phyloP scores from a whole-genome alignment of 306 rosid genomes.

The Castanea mollissima region DNA sequence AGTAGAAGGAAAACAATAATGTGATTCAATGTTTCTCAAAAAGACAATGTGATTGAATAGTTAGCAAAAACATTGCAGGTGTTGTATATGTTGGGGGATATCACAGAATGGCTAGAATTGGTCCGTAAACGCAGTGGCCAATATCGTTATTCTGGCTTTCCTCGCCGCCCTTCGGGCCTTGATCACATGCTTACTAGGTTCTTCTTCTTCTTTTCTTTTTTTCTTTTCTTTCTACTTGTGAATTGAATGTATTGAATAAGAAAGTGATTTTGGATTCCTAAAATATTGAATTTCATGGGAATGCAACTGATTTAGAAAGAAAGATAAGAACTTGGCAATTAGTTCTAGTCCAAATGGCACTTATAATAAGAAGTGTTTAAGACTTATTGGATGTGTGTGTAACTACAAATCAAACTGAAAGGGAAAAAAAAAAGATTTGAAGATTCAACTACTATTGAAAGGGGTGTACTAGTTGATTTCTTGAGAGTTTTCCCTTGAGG shows the following conservation, averaged over 20 bases:
- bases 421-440: background rate
- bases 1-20: too few species aligned
- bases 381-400: too few species aligned
- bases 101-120: conserved; percentile 83
- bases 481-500: too few species aligned
- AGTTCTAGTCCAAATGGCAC: too few species aligned
- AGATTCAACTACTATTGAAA: background rate
- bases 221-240: background rate
- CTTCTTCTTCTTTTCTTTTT: conserved; percentile 2
- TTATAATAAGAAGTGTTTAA: too few species aligned
- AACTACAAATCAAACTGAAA: too few species aligned
- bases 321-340: background rate
- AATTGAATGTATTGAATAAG: background rate
- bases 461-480: too few species aligned
- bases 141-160: conserved; percentile 69
- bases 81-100: conserved; percentile 87
- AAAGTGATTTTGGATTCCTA: background rate
- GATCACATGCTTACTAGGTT: conserved; percentile 53
- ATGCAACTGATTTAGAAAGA: background rate
- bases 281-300: background rate
- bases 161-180: conserved; percentile 38
- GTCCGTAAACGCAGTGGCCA: conserved; percentile 76
- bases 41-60: too few species aligned
- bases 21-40: too few species aligned
- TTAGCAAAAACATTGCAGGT: conserved; percentile 41